Evolutionary conservation across 2,329 filamentous ascomycete genomes (phyloP), one percentile per base, ranked within the genome.

Genomic region (Monilinia laxa): DNA sequence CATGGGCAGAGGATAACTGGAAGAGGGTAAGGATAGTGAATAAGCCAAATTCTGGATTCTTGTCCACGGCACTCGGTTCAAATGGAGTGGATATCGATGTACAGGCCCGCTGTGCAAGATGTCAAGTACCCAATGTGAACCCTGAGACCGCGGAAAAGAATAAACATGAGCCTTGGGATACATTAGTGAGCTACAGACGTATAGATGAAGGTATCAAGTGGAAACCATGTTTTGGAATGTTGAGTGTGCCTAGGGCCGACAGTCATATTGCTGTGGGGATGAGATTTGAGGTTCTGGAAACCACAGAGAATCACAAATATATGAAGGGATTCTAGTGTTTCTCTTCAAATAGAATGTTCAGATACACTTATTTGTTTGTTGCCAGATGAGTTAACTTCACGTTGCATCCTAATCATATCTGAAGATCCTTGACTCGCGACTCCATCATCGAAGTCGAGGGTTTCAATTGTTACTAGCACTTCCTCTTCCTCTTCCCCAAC

Each of bases 111-210:
- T 90, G 88, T 2, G 86, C 87, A 1, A 82, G 89, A 67, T 91
- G 90, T 77, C 89, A 87, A 70, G 76, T 92, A 68, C 88, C 88
- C 25, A 91, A 91, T 72, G 87, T 90, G 1, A 81, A 91, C 74
- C 88, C 83, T n/a, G 64, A 69, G 9, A 72, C 73, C 0, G 73
- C 70, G 23, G 72, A 73, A 28, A 71, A 70, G 55, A 67, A 74
- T 59, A 62, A 68, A 28, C 64, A 87, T 80, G 2, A 89, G 85
- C 11, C 88, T 0, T 84, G 86, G 74, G 80, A 79, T 68, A 84
- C 87, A 0, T 78, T 90, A 68, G 80, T 85, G 40, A 81, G 81
- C 68, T 82, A 83, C 70, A 81, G 87, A 20, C 80, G 85, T 18
- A 84, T 90, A 28, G 87, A 90, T 74, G 77, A 81, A 28, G 87